A percentile compares a stretch with the other conserved stretches of the same genome.
Conservation (phyloP, 2,329 filamentous ascomycete genomes). For the Nectriaceae sp. region DNA sequence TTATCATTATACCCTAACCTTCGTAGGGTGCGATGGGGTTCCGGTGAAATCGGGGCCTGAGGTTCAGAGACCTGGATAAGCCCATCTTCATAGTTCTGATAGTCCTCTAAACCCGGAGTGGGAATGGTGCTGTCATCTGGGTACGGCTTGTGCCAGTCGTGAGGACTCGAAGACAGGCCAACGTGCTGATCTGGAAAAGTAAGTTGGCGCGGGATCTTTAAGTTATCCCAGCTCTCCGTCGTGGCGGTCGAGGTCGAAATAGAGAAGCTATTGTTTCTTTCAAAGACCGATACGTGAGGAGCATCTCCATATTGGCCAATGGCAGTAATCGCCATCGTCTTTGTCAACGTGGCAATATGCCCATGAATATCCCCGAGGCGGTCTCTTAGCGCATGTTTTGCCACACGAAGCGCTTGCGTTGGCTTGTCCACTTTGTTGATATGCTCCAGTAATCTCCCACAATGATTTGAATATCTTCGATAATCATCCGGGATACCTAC, state of each 20-base stretch:
- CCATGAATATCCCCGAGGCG: slow-evolving; percentile 21
- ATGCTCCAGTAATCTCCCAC: slow-evolving; percentile 23
- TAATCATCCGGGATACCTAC: slow-evolving; percentile 26
- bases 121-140: slow-evolving; percentile 20
- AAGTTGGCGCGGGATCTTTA: not conserved
- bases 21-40: slow-evolving; percentile 8
- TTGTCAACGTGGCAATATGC: slow-evolving; percentile 14
- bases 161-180: slow-evolving; percentile 8
- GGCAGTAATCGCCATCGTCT: slow-evolving; percentile 16
- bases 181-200: not conserved
- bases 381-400: slow-evolving; percentile 11
- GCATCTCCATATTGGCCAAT: slow-evolving; percentile 10
- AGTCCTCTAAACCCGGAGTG: slow-evolving; percentile 8
- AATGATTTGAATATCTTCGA: slow-evolving; percentile 23
- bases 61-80: not conserved
- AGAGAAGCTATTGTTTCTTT: slow-evolving; percentile 23
- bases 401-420: slow-evolving; percentile 12
- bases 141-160: slow-evolving; percentile 20
- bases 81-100: slow-evolving; percentile 5
- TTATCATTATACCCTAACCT: slow-evolving; percentile 12
- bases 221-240: slow-evolving; percentile 9
- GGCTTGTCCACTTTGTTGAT: slow-evolving; percentile 17
- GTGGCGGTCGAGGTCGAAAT: slow-evolving; percentile 17
- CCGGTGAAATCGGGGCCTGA: not conserved
- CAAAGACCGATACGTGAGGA: slow-evolving; percentile 27